Conservation (phyloP, 2,329 filamentous ascomycete genomes). For the Claviceps spartinae region DNA sequence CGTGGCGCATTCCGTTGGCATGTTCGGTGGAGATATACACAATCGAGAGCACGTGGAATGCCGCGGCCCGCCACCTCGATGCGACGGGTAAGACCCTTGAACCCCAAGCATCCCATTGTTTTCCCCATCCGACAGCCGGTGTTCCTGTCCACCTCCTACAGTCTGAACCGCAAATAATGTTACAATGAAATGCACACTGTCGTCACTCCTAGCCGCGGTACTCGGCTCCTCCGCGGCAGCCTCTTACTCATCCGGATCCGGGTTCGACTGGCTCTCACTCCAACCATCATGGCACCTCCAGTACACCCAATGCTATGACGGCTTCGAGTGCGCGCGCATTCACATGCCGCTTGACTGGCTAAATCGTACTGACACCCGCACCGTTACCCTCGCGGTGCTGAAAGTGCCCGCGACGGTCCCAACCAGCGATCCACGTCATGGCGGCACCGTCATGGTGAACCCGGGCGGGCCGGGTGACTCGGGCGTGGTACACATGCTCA, state of each 20-base stretch:
- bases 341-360: slow-evolving; percentile 27
- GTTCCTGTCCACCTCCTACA: no score
- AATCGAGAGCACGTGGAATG: no score
- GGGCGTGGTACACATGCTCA: slow-evolving; percentile 15
- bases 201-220: background rate
- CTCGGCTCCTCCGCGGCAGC: background rate
- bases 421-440: slow-evolving; percentile 19
- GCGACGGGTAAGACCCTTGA: no score
- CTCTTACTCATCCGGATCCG: background rate
- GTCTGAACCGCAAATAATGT: no score
- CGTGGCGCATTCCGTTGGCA: no score
- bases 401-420: slow-evolving; percentile 23
- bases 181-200: no score
- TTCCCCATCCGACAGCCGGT: no score
- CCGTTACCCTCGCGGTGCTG: slow-evolving; percentile 24
- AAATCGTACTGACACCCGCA: slow-evolving; percentile 11
- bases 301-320: slow-evolving; percentile 20
- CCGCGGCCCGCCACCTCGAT: no score
- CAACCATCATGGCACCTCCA: slow-evolving; percentile 9
- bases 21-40: no score
- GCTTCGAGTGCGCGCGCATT: slow-evolving; percentile 26
- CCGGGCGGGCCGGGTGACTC: slow-evolving; percentile 27
- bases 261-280: slow-evolving; percentile 7
- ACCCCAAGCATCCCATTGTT: no score
- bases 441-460: slow-evolving; percentile 24